Evolutionary conservation across 1,284 basidiomycete species (phyloP), one percentile per base, ranked within the genome.

Genomic region (Sporisorium graminicola): DNA sequence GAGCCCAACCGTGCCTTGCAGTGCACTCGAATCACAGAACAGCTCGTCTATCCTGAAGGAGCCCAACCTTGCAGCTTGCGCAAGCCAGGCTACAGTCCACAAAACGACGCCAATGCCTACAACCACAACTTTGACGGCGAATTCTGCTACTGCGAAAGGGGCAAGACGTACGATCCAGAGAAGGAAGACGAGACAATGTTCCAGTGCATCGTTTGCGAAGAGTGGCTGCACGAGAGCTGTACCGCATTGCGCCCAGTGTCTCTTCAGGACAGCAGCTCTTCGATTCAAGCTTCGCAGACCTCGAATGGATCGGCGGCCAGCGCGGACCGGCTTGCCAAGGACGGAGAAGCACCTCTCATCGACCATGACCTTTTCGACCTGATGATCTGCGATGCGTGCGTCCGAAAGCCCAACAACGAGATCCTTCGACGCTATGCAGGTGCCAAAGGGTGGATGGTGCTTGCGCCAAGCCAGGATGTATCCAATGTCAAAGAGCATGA

Each of bases 161-260:
- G 86, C 18, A 73, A 80, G 59, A 71, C 73, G 18, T 87, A 87
- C 72, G 85, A 87, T 64, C 84, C 86, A 0, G 81, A 86, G 51
- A 85, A 80, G 35, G 87, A 87, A 58, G 81, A 85, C 31, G 85
- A 82, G 72, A 82, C 81, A 54, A 86, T 86, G 86, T 85, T 82
- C 60, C 86, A 87, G 59, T 86, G 86, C 55, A 65, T 87, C 24
- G 78, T 82, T 7, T 87, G 87, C 77, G 86, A 87, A 66, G 86
- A 87, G 54, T 87, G 87, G 87, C 71, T 84, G 2, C 87, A 87
- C 70, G 82, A 86, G 62, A 79, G 77, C 42, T 87, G 84, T 51
- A 85, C 78, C 31, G 78, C 66, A 35, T 73, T 81, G 62, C 73
- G 50, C 43, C 73, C 31, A 24, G n/a, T 55, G 35, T 9, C 12